Evolutionary conservation across 768 basidiomycete genomes (phyloP), one percentile per base, ranked within the genome.

Genomic region (Paxillus rubicundulus): DNA sequence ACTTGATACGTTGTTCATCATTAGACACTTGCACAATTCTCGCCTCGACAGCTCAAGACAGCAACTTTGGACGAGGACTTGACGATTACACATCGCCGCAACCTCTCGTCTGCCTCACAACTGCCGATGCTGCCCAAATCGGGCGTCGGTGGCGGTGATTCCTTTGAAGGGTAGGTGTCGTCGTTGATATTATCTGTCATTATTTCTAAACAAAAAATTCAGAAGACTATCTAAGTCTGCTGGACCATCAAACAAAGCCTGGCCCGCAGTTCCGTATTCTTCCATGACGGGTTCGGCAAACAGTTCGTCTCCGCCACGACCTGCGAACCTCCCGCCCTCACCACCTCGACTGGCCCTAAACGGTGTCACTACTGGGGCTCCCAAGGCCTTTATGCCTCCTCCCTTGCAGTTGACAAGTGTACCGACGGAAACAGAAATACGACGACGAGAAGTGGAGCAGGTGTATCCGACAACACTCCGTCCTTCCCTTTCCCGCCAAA

Each of bases 341-440:
- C 82, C 81, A 24, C 86, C 88, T 14, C 76, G 71, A 33, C 70
- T 88, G 34, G 80, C 87, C 9, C 67, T 88, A 54, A 89, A 89
- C 61, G 88, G 87, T 27, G 71, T 87, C 36, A 79, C 85, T 10
- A 81, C 83, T 14, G 74, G 80, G 49, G 77, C 81, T 40, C 85
- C 86, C 12, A 77, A 74, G 51, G 77, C 72, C 62, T 62, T 82
- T 65, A 52, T 61, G 47, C 42, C 68, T 24, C 48, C 49, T 18
- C 43, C n/a, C 9, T 51, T 61, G 52, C 68, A 36, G 40, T 53
- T 39, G 18, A 18, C 47, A 17, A 20, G 30, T 12, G 50, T 72
- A 21, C 75, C 77, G 8, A 62, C 73, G 24, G 81, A 82, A 58
- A 77, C 72, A 3, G 74, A 76, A 66, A 68, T 67, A 52, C 76